Evolutionary conservation across 2,329 filamentous ascomycete genomes (phyloP), one percentile per base, ranked within the genome.

Genomic region (Verticillium zaregamsianum): DNA sequence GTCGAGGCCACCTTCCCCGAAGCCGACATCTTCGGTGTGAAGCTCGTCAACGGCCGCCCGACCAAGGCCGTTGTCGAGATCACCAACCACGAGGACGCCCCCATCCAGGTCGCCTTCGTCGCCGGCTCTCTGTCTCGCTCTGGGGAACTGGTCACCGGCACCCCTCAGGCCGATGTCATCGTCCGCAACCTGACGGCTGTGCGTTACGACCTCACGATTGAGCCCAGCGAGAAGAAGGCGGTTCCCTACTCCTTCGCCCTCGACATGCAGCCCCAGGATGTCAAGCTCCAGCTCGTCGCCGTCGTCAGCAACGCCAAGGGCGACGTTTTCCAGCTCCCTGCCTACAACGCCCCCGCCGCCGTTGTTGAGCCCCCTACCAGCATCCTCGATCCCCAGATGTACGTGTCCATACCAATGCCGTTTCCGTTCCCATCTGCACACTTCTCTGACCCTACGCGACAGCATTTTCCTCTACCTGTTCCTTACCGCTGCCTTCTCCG

Each of bases 391-490:
- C 94, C 93, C 64, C 93, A 97, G 79, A 93, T 97, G 94, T 98
- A 83, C 78, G 89, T 77, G 61, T 25, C 37, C 59, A 11, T n/a
- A n/a, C n/a, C 20, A 55, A 17, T 15, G 23, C n/a, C 20, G 49
- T 20, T 15, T 6, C 14, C 14, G 5, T 28, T 3, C 2, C 4
- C 15, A 23, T 71, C 90, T 91, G 5, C 5, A 82, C 82, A 89
- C 63, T 90, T 8, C 8, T 14, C 54, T 55, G 54, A 61, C 54
- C 55, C 28, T 5, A 55, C 23, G 5, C 5, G 20, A 14, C 15
- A 98, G 95, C 74, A 92, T 98, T 80, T 99, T 99, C 88, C 88
- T 99, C 66, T 98, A 98, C 83, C 83, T 97, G 74, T 89, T 98
- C 82, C 90, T 99, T 69, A 82, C 89, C 60, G 88, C 84, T 65